A percentile compares a stretch with the other conserved stretches of the same genome.
phyloP scores from a whole-genome alignment of 192 early-diverging fungal species.

The Coemansia sp. region DNA sequence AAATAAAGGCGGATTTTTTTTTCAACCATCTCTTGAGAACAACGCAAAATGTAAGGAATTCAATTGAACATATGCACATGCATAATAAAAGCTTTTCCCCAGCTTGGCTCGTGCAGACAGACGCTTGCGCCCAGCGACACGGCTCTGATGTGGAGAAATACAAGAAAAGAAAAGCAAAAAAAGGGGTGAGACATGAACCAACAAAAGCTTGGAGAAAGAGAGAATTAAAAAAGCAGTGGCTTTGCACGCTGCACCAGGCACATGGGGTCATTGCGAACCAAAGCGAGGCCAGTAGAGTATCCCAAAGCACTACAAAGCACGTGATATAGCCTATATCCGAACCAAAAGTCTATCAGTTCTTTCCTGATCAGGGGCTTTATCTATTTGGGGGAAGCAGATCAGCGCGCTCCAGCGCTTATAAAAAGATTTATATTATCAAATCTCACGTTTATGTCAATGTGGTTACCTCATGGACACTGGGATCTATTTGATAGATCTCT shows the following conservation, averaged over 20 bases:
- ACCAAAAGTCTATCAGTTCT: background rate
- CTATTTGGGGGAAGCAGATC: background rate
- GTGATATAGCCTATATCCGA: background rate
- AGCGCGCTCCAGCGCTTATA: background rate
- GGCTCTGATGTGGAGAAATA: too few relatives aligned
- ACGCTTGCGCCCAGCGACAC: too few relatives aligned
- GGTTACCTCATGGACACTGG: constrained; percentile 7
- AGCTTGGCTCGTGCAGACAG: too few relatives aligned
- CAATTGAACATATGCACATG: too few relatives aligned
- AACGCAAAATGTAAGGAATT: background rate
- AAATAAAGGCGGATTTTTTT: background rate
- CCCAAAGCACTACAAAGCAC: background rate
- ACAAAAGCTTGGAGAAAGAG: too few relatives aligned
- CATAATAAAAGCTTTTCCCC: too few relatives aligned
- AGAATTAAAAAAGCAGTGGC: too few relatives aligned
- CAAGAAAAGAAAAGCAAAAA: too few relatives aligned
- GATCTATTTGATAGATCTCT: background rate
- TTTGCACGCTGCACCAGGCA: too few relatives aligned
- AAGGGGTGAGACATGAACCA: too few relatives aligned
- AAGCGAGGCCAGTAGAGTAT: too few relatives aligned
- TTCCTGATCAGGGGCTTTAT: background rate
- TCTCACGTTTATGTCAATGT: constrained; percentile 51
- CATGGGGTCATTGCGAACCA: too few relatives aligned
- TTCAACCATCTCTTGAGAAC: background rate
- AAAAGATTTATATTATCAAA: constrained; percentile 14